Evolutionary conservation across 140 eudicot genomes (phyloP).

Genomic region (Oenanthe javanica): DNA sequence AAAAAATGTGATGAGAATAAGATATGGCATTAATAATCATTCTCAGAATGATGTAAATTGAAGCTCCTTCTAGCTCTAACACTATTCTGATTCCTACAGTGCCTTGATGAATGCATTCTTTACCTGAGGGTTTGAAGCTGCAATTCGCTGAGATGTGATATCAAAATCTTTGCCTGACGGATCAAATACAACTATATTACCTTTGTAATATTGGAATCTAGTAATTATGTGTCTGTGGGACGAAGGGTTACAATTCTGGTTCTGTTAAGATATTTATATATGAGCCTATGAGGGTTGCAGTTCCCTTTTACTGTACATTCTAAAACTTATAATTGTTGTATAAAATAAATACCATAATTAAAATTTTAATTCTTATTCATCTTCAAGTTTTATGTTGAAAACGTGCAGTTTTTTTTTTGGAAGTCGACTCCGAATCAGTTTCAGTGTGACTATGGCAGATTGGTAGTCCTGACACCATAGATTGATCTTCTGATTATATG

Average conservation of each 20-base stretch:
- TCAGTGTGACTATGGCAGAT: background rate
- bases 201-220: no score
- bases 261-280: no score
- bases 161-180: constrained; percentile 74
- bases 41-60: no score
- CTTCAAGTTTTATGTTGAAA: background rate
- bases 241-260: no score
- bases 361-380: background rate
- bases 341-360: background rate
- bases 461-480: background rate
- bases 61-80: constrained; percentile 14
- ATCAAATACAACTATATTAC: no score
- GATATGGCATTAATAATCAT: no score
- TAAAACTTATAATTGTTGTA: no score
- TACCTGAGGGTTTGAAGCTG: constrained; percentile 77
- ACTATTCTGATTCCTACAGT: constrained; percentile 42
- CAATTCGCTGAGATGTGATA: constrained; percentile 65
- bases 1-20: no score
- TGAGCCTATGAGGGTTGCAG: no score
- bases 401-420: background rate
- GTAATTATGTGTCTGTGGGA: no score
- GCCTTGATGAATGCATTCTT: constrained; percentile 70
- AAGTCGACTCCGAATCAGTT: background rate
- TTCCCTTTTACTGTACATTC: background rate
- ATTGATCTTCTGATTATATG: background rate